These are phyloP conservation scores for Mortierella hygrophila DNA, from an alignment of 192 early-diverging fungal species.

Conservation along the genomic window DNA sequence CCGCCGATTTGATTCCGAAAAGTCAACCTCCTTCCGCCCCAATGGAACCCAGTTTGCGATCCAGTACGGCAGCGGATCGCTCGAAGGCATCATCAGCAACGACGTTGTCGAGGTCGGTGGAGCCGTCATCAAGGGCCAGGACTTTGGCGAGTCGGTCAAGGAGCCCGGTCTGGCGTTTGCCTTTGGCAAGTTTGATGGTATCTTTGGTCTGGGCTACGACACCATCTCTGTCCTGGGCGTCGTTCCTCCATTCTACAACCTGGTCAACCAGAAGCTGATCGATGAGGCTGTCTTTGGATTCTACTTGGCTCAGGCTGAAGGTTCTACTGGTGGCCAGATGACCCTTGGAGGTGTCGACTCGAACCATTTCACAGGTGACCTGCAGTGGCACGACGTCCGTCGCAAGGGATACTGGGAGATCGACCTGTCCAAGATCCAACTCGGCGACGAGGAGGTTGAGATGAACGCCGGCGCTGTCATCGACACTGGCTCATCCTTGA, in stretches of 20 bases:
- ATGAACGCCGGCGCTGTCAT: slow-evolving; percentile 85
- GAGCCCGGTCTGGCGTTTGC: slow-evolving; percentile 97
- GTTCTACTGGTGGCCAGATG: slow-evolving; percentile 84
- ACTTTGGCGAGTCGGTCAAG: slow-evolving; percentile 97
- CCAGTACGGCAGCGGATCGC: slow-evolving; percentile 91
- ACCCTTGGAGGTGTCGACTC: slow-evolving; percentile 89
- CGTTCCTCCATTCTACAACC: slow-evolving; percentile 95
- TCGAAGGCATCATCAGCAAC: slow-evolving; percentile 94
- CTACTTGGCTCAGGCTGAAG: slow-evolving; percentile 83
- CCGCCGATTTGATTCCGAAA: slow-evolving; percentile 83
- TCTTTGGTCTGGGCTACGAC: slow-evolving; percentile 93
- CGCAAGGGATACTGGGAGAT: slow-evolving; percentile 99
- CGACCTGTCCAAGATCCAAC: slow-evolving; percentile 79
- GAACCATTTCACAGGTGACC: slow-evolving; percentile 77
- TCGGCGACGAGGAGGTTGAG: slow-evolving; percentile 83
- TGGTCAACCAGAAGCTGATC: slow-evolving; percentile 85
- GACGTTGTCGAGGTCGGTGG: slow-evolving; percentile 76
- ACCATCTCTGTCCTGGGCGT: slow-evolving; percentile 89
- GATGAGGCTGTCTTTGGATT: slow-evolving; percentile 92
- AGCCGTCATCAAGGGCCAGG: slow-evolving; percentile 74
- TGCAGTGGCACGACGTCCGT: slow-evolving; percentile 86
- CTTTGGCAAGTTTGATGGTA: slow-evolving; percentile 96
- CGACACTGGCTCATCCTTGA: slow-evolving; percentile 92
- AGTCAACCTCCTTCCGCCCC: slow-evolving; percentile 82
- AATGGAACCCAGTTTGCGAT: slow-evolving; percentile 98